A percentile compares a stretch with the other conserved stretches of the same genome.
Conservation (phyloP, 306 rosid genomes). For the cucumber (Cucumis sativus) region Cucumber_9930_V3 NC_026660.2:12274001-12274500, state of each 20-base stretch:
- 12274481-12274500: constrained; percentile 15
- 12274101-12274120: constrained; percentile 5
- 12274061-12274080: constrained; percentile 3
- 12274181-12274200: not conserved
- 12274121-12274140: constrained; percentile 3
- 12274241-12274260: not conserved
- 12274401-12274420: constrained; percentile 10
- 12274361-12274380: not conserved
- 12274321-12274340: not conserved
- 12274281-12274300: constrained; percentile 1
- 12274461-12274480: constrained; percentile 1
- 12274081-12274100: not conserved
- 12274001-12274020: not conserved
- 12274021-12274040: constrained; percentile 1
- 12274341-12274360: not conserved
- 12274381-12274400: constrained; percentile 1
- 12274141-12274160: not conserved
- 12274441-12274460: not conserved
- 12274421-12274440: constrained; percentile 11
- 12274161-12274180: not conserved
- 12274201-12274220: not conserved
- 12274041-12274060: not conserved
- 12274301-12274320: not conserved
- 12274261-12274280: constrained; percentile 1
- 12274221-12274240: constrained; percentile 3